Conservation (phyloP, 768 basidiomycete species). For the Boletus insuetus region DNA sequence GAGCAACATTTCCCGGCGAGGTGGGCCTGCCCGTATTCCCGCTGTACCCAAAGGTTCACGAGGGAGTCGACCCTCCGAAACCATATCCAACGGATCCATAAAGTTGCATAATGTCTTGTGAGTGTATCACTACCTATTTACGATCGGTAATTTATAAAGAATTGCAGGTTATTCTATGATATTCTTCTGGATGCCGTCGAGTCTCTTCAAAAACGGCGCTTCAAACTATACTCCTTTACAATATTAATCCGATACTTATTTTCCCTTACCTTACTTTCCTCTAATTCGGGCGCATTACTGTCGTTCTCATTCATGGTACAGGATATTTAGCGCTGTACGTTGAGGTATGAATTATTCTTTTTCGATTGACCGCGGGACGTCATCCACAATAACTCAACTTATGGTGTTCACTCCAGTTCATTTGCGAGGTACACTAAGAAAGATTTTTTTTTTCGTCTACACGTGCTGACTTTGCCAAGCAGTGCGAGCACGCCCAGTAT, state of each 20-base stretch:
- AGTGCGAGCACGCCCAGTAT: neutral
- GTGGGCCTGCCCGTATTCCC: conserved; percentile 9
- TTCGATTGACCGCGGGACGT: neutral
- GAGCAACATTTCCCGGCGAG: conserved; percentile 11
- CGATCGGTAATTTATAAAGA: neutral
- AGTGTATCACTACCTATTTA: neutral
- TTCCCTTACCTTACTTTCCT: neutral
- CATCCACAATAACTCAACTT: neutral
- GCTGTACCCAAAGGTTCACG: neutral
- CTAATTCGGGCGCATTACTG: neutral
- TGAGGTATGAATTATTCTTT: conserved; percentile 8
- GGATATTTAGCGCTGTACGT: neutral
- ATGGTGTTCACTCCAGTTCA: neutral
- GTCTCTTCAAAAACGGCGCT: neutral
- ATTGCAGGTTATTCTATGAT: neutral
- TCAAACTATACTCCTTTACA: neutral
- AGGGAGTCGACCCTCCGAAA: neutral
- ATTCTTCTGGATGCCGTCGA: neutral
- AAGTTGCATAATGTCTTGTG: neutral
- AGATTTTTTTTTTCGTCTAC: neutral
- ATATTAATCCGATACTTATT: neutral
- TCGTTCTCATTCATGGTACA: neutral
- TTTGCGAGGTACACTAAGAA: neutral
- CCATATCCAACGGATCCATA: neutral
- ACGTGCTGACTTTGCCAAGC: neutral